Percentiles rank a stretch among this genome's conserved stretches.
These are phyloP conservation scores for Colletotrichum sp. DNA, from an alignment of 2,329 filamentous ascomycete species.

Conservation along the genomic window DNA sequence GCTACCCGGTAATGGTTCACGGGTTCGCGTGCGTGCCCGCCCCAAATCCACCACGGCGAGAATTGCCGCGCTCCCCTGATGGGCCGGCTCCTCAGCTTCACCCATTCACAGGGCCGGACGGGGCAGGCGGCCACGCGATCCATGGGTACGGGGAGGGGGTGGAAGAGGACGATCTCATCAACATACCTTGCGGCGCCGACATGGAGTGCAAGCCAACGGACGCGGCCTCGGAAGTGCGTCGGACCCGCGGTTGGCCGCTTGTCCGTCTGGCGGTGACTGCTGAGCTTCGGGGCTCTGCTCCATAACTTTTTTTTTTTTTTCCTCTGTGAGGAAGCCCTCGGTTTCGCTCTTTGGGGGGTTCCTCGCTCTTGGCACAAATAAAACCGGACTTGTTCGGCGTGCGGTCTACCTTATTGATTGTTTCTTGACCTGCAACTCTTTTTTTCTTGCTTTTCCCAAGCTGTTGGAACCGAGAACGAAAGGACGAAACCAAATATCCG, in stretches of 20 bases:
- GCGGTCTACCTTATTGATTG: not conserved
- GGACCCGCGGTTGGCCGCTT: slow-evolving; percentile 16
- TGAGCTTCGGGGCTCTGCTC: slow-evolving; percentile 19
- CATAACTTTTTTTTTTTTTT: not conserved
- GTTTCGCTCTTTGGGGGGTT: not conserved
- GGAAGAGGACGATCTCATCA: not conserved
- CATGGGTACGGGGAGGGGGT: not conserved
- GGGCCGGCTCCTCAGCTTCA: not conserved
- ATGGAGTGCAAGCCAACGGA: slow-evolving; percentile 20
- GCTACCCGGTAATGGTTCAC: not conserved
- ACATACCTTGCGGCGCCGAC: slow-evolving; percentile 20
- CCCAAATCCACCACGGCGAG: not conserved
- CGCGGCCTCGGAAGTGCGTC: slow-evolving; percentile 20
- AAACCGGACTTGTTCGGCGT: not conserved
- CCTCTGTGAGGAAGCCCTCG: not conserved
- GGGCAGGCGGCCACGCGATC: not conserved
- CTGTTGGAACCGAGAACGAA: not conserved
- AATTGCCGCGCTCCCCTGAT: not conserved
- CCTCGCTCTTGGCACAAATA: not conserved
- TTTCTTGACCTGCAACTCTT: not conserved
- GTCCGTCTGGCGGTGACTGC: slow-evolving; percentile 16
- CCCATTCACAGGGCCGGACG: not conserved
- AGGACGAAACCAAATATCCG: not conserved
- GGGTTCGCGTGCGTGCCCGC: not conserved
- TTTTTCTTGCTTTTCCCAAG: not conserved